Conservation (phyloP, 2,329 filamentous ascomycete genomes). For the Calonectria hongkongensis region DNA sequence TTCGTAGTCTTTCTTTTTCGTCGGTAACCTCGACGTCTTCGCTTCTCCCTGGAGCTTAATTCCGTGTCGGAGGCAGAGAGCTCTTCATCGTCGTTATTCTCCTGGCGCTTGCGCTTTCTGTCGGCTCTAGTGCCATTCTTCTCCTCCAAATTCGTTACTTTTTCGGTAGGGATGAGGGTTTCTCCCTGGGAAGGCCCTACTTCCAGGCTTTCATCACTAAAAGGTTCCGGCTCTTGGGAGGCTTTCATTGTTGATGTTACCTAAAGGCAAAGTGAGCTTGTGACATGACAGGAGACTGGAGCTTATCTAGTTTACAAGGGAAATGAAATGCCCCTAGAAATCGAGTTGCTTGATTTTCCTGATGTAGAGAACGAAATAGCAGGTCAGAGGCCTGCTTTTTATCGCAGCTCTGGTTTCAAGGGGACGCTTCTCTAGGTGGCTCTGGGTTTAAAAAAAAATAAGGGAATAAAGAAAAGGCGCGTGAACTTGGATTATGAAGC, state of each 20-base stretch:
- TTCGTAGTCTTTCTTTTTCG: neutral
- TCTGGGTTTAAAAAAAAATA: neutral
- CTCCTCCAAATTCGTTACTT: too few species aligned
- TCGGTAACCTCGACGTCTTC: neutral
- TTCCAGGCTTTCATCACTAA: neutral
- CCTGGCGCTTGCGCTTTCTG: neutral
- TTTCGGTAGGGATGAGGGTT: neutral
- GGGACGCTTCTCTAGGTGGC: neutral
- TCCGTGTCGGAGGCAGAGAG: neutral
- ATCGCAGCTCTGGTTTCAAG: neutral
- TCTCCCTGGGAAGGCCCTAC: neutral
- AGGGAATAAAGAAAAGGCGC: neutral
- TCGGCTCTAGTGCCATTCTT: neutral
- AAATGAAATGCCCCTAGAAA: neutral
- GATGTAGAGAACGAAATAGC: neutral
- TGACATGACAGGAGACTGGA: neutral
- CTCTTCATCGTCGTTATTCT: neutral
- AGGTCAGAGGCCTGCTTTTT: neutral
- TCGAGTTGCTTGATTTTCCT: too few species aligned
- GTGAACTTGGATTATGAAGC: neutral
- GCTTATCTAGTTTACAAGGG: neutral
- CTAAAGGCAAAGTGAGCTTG: neutral
- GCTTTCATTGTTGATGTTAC: neutral
- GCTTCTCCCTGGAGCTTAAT: neutral
- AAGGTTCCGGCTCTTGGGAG: neutral